Evolutionary conservation across 176 grass and related monocot species (phyloP).

Genomic region (Echinochloa phyllopogon): DNA sequence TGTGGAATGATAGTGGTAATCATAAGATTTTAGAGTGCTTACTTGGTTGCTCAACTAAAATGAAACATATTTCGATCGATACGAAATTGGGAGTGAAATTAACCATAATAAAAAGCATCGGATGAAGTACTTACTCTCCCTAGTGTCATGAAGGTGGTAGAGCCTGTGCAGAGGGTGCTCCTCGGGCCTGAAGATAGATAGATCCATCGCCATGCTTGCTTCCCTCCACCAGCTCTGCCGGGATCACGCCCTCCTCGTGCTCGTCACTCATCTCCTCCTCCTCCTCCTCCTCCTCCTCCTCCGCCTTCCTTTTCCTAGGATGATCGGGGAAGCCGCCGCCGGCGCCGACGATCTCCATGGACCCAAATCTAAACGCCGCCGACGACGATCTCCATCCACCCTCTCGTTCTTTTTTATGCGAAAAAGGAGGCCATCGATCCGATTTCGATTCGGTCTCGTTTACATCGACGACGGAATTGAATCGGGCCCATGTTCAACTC

Average conservation of each 20-base stretch:
- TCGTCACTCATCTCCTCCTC: background rate
- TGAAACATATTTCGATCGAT: background rate
- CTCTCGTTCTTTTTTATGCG: too few relatives aligned
- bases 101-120: background rate
- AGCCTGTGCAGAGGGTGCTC: background rate
- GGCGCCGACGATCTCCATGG: background rate
- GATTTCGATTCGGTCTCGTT: too few relatives aligned
- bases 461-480: too few relatives aligned
- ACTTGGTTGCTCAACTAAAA: too few relatives aligned
- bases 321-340: background rate
- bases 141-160: background rate
- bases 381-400: background rate
- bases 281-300: background rate
- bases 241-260: background rate
- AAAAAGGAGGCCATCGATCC: too few relatives aligned
- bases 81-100: background rate
- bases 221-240: background rate
- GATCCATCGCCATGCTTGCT: background rate
- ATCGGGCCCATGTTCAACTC: too few relatives aligned
- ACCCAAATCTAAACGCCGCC: background rate
- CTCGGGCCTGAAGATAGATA: background rate
- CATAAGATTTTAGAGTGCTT: too few relatives aligned
- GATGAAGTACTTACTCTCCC: background rate
- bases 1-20: too few relatives aligned
- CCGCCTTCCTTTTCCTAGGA: background rate